Percentiles rank a stretch among this genome's conserved stretches.
phyloP scores from a whole-genome alignment of 2,329 filamentous ascomycete genomes.

The Aspergillus sp. region DNA sequence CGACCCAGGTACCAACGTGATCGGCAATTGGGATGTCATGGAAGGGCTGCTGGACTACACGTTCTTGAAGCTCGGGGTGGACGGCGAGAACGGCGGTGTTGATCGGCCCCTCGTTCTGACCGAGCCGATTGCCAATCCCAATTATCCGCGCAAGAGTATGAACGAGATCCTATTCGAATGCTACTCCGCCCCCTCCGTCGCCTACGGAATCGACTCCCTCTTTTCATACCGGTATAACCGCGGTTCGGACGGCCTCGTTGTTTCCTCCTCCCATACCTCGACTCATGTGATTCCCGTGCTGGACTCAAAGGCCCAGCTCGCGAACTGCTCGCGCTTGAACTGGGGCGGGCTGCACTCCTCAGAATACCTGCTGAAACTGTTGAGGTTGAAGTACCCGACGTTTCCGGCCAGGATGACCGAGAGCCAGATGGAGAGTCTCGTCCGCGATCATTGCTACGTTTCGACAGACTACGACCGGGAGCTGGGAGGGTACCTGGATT shows the following conservation, averaged over 20 bases:
- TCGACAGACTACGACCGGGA: slow-evolving; percentile 76
- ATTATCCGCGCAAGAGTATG: slow-evolving; percentile 88
- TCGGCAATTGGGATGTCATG: slow-evolving; percentile 97
- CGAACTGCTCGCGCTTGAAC: slow-evolving; percentile 79
- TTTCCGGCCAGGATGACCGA: slow-evolving; percentile 79
- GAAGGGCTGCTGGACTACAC: slow-evolving; percentile 90
- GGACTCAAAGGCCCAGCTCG: slow-evolving; percentile 72
- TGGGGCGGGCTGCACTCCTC: slow-evolving; percentile 89
- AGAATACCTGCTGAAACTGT: slow-evolving; percentile 82
- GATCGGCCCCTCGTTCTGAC: slow-evolving; percentile 90
- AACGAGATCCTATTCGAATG: slow-evolving; percentile 96
- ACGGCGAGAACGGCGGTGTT: slow-evolving; percentile 60
- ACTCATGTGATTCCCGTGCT: slow-evolving; percentile 93
- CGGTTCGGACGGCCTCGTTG: slow-evolving; percentile 74
- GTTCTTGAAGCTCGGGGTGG: slow-evolving; percentile 87
- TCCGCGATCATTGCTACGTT: slow-evolving; percentile 82
- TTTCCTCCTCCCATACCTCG: slow-evolving; percentile 85
- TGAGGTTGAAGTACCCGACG: slow-evolving; percentile 82
- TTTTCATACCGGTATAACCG: slow-evolving; percentile 93
- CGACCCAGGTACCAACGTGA: slow-evolving; percentile 78
- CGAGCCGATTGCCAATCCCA: slow-evolving; percentile 82
- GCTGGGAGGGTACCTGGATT: slow-evolving; percentile 68
- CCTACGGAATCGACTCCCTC: slow-evolving; percentile 90
- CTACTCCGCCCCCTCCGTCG: slow-evolving; percentile 79
- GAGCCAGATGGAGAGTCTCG: slow-evolving; percentile 77